Percentiles rank a stretch among this genome's conserved stretches.
phyloP scores from a whole-genome alignment of 2,329 filamentous ascomycete species.

The Bipolaris bicolor region DNA sequence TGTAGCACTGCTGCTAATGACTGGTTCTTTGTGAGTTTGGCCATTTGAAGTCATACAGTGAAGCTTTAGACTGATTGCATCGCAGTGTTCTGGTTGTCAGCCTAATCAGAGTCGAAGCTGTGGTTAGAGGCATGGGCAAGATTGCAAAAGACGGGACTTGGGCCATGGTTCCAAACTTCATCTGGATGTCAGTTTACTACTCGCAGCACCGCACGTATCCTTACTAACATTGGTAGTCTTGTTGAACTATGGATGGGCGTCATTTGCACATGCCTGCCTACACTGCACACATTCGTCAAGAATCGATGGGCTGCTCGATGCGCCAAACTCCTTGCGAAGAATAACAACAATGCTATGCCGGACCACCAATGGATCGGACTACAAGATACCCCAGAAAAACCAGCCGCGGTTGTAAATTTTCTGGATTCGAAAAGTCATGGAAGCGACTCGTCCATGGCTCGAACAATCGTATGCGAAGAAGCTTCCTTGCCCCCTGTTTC shows the following conservation, averaged over 20 bases:
- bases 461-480: neutral
- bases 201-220: neutral
- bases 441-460: neutral
- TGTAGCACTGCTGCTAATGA: slow-evolving; percentile 22
- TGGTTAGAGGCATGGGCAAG: slow-evolving; percentile 14
- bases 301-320: neutral
- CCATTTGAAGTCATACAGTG: neutral
- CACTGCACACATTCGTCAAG: slow-evolving; percentile 17
- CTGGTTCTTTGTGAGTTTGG: slow-evolving; percentile 25
- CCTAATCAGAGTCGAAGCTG: slow-evolving; percentile 19
- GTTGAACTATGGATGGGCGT: slow-evolving; percentile 27
- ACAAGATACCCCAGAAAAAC: neutral
- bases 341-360: neutral
- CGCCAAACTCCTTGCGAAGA: neutral
- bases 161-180: slow-evolving; percentile 23
- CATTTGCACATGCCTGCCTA: slow-evolving; percentile 23
- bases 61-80: neutral
- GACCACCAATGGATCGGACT: slow-evolving; percentile 3
- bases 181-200: slow-evolving; percentile 21
- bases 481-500: neutral
- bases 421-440: neutral
- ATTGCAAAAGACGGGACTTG: slow-evolving; percentile 20
- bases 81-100: slow-evolving; percentile 23
- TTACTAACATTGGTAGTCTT: slow-evolving; percentile 12
- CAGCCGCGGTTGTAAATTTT: neutral